Conservation (phyloP, 106 monocot genomes). For the Platanthera guangdongensis region DNA sequence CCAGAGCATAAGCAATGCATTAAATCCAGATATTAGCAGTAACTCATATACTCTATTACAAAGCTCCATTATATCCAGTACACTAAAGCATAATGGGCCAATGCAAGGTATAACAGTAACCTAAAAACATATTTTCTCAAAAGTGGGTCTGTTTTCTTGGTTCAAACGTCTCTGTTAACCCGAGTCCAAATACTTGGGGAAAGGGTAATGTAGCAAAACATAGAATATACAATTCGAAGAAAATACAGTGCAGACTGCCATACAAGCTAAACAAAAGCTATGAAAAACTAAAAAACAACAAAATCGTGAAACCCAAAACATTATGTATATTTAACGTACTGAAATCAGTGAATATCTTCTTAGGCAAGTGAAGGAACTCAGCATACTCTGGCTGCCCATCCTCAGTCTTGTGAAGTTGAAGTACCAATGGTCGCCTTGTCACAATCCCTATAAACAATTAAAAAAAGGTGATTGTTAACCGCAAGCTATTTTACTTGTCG, state of each 20-base stretch:
- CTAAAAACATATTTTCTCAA: too few relatives aligned
- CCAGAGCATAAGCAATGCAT: too few relatives aligned
- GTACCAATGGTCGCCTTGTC: slow-evolving; percentile 65
- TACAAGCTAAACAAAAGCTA: neutral
- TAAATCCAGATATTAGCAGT: too few relatives aligned
- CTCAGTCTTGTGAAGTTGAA: slow-evolving; percentile 60
- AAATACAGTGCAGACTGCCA: neutral
- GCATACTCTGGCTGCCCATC: slow-evolving; percentile 47
- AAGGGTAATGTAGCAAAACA: neutral
- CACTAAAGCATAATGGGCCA: too few relatives aligned
- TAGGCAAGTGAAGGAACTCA: slow-evolving; percentile 65
- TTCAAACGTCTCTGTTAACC: neutral
- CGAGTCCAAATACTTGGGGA: neutral
- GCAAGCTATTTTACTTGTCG: too few relatives aligned
- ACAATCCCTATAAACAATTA: slow-evolving; percentile 42
- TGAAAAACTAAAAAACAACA: neutral
- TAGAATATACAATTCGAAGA: neutral
- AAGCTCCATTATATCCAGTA: too few relatives aligned
- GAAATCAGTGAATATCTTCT: slow-evolving; percentile 50
- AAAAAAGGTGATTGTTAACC: too few relatives aligned
- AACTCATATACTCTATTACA: too few relatives aligned
- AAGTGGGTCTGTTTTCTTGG: too few relatives aligned
- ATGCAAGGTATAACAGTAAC: too few relatives aligned
- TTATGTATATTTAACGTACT: slow-evolving; percentile 13
- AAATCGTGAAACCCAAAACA: neutral